phyloP scores from a whole-genome alignment of 2,329 filamentous ascomycete genomes.

The Aspergillus persii region DNA sequence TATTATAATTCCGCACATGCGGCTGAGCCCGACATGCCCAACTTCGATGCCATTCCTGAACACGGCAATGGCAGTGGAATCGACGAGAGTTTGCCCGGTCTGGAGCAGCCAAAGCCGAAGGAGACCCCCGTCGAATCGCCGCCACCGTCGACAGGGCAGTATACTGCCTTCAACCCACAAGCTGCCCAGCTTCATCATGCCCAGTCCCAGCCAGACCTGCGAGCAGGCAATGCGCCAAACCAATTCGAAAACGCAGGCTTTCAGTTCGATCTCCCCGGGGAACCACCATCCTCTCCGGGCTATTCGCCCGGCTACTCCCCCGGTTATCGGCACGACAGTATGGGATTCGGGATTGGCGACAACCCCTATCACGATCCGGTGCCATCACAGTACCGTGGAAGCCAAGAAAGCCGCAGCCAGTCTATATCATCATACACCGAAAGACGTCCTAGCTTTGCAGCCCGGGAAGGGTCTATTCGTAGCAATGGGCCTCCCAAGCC shows the following conservation, averaged over 20 bases:
- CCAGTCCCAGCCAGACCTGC: conserved; percentile 50
- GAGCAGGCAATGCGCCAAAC: conserved; percentile 23
- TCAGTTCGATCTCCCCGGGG: conserved; percentile 67
- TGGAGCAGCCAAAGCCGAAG: conserved; percentile 31
- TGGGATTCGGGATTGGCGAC: conserved; percentile 20
- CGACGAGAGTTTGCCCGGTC: conserved; percentile 34
- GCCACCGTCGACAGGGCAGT: conserved; percentile 25
- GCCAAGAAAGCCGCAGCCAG: conserved; percentile 11
- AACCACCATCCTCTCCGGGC: conserved; percentile 12
- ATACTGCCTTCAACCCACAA: conserved; percentile 37
- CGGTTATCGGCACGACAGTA: conserved; percentile 15
- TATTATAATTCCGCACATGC: conserved; percentile 51
- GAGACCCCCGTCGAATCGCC: conserved; percentile 19
- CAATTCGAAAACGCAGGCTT: conserved; percentile 55
- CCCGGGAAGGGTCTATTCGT: conserved; percentile 12
- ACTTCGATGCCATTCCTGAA: conserved; percentile 58
- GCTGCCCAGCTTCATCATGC: conserved; percentile 30
- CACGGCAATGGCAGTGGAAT: conserved; percentile 24
- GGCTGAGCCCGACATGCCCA: conserved; percentile 59
- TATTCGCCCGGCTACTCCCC: not conserved
- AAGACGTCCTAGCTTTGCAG: conserved; percentile 6
- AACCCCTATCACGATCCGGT: conserved; percentile 21
- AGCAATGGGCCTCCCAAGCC: conserved; percentile 21
- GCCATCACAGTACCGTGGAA: conserved; percentile 15
- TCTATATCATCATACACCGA: conserved; percentile 12